These are phyloP conservation scores for Amauroascus niger DNA, from an alignment of 2,329 filamentous ascomycete species.

Conservation along the genomic window DNA sequence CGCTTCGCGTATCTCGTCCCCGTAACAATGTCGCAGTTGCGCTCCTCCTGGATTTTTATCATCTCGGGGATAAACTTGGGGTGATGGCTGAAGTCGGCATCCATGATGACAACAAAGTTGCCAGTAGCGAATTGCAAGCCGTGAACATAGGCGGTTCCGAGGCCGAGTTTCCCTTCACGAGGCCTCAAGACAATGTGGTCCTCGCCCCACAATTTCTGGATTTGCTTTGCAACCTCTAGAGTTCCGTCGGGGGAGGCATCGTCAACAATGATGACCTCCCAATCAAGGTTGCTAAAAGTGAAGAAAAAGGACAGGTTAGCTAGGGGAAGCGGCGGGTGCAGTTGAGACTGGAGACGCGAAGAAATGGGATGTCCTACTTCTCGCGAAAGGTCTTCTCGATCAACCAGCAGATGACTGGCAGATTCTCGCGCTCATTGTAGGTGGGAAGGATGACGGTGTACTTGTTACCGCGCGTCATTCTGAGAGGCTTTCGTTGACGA, in stretches of 20 bases:
- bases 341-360: neutral
- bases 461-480: conserved; percentile 43
- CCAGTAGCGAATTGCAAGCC: conserved; percentile 81
- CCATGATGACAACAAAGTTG: conserved; percentile 99
- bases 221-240: conserved; percentile 78
- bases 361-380: conserved; percentile 50
- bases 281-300: conserved; percentile 67
- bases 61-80: conserved; percentile 97
- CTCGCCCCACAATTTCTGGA: conserved; percentile 69
- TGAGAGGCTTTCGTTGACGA: conserved; percentile 4
- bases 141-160: conserved; percentile 93
- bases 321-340: neutral
- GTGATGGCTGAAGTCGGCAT: conserved; percentile 98
- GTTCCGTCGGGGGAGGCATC: conserved; percentile 96
- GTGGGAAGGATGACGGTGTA: conserved; percentile 97
- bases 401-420: conserved; percentile 91
- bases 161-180: conserved; percentile 89
- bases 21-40: conserved; percentile 90
- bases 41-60: conserved; percentile 68
- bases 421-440: conserved; percentile 95
- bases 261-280: conserved; percentile 97
- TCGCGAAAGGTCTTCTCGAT: conserved; percentile 85
- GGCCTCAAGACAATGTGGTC: conserved; percentile 74
- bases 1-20: conserved; percentile 86
- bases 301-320: conserved; percentile 4